phyloP scores from a whole-genome alignment of 306 rosid genomes.

The Abrus precatorius region DNA sequence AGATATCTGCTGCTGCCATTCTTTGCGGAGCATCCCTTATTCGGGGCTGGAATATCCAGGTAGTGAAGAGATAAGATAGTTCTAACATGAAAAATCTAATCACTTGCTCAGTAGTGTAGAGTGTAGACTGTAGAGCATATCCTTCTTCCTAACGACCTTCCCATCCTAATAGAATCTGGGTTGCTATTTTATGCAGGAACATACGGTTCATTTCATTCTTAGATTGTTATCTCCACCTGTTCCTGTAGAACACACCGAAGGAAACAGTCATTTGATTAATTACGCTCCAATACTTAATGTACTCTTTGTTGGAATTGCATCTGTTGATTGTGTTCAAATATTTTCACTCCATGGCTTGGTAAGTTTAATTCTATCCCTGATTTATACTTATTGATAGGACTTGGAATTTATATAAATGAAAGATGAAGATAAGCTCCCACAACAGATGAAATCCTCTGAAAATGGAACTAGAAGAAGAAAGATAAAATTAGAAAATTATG shows the following conservation, averaged over 20 bases:
- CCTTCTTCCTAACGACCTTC: slow-evolving; percentile 22
- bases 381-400: not conserved
- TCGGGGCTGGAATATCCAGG: slow-evolving; percentile 98
- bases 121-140: slow-evolving; percentile 18
- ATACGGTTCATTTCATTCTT: slow-evolving; percentile 82
- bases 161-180: slow-evolving; percentile 44
- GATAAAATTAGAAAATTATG: slow-evolving; percentile 1
- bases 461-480: not conserved
- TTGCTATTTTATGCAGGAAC: slow-evolving; percentile 77
- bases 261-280: slow-evolving; percentile 75
- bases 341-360: slow-evolving; percentile 97
- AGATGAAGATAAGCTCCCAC: slow-evolving; percentile 21
- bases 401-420: slow-evolving; percentile 12
- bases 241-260: slow-evolving; percentile 69
- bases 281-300: slow-evolving; percentile 86
- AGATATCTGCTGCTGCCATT: slow-evolving; percentile 89
- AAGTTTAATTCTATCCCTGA: slow-evolving; percentile 45
- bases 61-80: slow-evolving; percentile 46
- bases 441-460: slow-evolving; percentile 15
- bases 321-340: slow-evolving; percentile 92
- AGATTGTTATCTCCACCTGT: slow-evolving; percentile 87
- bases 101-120: slow-evolving; percentile 31
- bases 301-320: slow-evolving; percentile 86
- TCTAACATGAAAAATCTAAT: slow-evolving; percentile 10
- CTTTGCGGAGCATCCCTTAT: slow-evolving; percentile 95